These are phyloP conservation scores for Rhizomucor miehei DNA, from an alignment of 371 early-diverging fungal species.

Conservation along the genomic window DNA sequence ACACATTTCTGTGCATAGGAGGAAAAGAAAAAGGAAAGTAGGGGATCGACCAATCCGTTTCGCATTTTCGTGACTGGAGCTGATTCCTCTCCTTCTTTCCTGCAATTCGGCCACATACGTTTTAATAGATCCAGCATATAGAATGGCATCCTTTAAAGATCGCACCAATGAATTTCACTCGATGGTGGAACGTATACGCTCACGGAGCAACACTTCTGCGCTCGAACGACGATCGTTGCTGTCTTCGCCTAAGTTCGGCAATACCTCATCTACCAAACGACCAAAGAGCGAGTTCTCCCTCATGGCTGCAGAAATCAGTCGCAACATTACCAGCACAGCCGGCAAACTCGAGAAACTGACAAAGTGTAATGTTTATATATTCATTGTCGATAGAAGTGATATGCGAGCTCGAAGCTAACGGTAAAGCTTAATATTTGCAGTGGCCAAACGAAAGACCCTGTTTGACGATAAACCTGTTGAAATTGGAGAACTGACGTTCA, in stretches of 20 bases:
- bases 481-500: constrained; percentile 82
- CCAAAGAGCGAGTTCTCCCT: constrained; percentile 55
- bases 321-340: constrained; percentile 61
- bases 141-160: constrained; percentile 32
- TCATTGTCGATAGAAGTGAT: neutral
- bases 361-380: constrained; percentile 43
- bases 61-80: neutral
- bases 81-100: neutral
- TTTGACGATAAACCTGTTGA: constrained; percentile 77
- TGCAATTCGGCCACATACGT: too few relatives aligned
- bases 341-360: constrained; percentile 68
- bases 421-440: constrained; percentile 35
- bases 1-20: too few relatives aligned
- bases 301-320: constrained; percentile 64
- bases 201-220: constrained; percentile 26
- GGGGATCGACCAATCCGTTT: too few relatives aligned
- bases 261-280: constrained; percentile 12
- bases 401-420: neutral
- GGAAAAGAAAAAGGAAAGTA: too few relatives aligned
- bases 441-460: constrained; percentile 71
- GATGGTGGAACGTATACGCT: constrained; percentile 43
- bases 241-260: constrained; percentile 11
- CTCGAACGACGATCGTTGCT: constrained; percentile 39
- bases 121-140: too few relatives aligned
- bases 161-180: constrained; percentile 52